phyloP scores from a whole-genome alignment of 2,329 filamentous ascomycete species.

The Venturia oleaginea region DNA sequence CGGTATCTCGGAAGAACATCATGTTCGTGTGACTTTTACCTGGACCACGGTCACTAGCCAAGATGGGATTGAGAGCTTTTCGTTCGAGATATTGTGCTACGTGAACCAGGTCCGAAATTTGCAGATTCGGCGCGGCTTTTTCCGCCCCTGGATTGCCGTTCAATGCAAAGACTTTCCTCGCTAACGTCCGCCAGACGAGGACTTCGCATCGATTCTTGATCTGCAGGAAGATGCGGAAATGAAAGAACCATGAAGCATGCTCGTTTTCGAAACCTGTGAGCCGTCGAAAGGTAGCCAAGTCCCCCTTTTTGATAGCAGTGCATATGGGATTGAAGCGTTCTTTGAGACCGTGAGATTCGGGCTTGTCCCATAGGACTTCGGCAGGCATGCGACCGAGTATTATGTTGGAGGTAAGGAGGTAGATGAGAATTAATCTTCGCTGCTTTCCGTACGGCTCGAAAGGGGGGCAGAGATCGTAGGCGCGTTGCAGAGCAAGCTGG shows the following conservation, averaged over 20 bases:
- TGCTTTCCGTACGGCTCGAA: conserved; percentile 48
- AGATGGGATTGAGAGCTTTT: conserved; percentile 29
- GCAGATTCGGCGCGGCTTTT: conserved; percentile 60
- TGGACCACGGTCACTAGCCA: conserved; percentile 22
- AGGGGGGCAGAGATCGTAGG: conserved; percentile 65
- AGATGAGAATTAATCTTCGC: conserved; percentile 69
- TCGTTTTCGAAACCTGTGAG: conserved; percentile 48
- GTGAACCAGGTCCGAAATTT: conserved; percentile 58
- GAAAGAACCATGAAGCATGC: conserved; percentile 64
- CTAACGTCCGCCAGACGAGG: conserved; percentile 74
- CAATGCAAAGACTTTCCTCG: conserved; percentile 67
- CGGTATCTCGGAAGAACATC: conserved; percentile 40
- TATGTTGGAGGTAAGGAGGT: conserved; percentile 74
- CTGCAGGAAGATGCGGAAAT: conserved; percentile 65
- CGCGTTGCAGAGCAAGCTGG: conserved; percentile 63
- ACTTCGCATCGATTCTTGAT: conserved; percentile 70
- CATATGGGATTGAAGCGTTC: conserved; percentile 67
- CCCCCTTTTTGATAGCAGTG: conserved; percentile 60
- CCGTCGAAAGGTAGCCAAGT: conserved; percentile 64
- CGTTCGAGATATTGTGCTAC: conserved; percentile 46
- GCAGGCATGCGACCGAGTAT: conserved; percentile 79
- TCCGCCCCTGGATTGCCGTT: conserved; percentile 58
- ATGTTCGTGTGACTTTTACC: conserved; percentile 33
- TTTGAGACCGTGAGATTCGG: conserved; percentile 57
- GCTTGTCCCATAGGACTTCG: conserved; percentile 52